phyloP scores from a whole-genome alignment of 345 rosid genomes.

The Hevea brasiliensis region DNA sequence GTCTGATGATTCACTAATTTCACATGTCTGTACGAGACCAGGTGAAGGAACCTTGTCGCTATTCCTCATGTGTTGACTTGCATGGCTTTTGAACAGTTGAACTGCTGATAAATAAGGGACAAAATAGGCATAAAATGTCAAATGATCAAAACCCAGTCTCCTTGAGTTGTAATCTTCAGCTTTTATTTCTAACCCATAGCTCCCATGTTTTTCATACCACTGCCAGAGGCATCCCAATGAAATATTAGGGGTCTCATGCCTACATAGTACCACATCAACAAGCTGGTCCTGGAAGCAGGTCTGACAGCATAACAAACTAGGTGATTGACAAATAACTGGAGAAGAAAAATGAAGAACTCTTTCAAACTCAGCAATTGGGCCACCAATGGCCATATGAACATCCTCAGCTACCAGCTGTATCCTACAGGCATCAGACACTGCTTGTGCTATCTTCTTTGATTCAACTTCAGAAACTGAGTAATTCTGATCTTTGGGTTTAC shows the following conservation, averaged over 20 bases:
- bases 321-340: slow-evolving; percentile 40
- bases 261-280: slow-evolving; percentile 27
- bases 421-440: slow-evolving; percentile 37
- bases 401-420: slow-evolving; percentile 51
- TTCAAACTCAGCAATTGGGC: slow-evolving; percentile 57
- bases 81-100: slow-evolving; percentile 43
- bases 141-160: slow-evolving; percentile 44
- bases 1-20: slow-evolving; percentile 17
- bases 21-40: slow-evolving; percentile 13
- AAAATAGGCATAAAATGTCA: slow-evolving; percentile 51
- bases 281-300: slow-evolving; percentile 29
- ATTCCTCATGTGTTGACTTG: slow-evolving; percentile 12
- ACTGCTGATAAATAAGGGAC: slow-evolving; percentile 59
- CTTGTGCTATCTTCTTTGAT: slow-evolving; percentile 30
- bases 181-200: slow-evolving; percentile 54
- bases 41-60: slow-evolving; percentile 11
- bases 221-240: slow-evolving; percentile 49
- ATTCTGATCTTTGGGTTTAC: slow-evolving; percentile 20
- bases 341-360: slow-evolving; percentile 46
- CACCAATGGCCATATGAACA: slow-evolving; percentile 46
- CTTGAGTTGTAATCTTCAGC: slow-evolving; percentile 46
- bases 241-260: slow-evolving; percentile 43
- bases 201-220: slow-evolving; percentile 58
- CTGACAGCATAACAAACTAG: slow-evolving; percentile 28
- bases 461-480: slow-evolving; percentile 24